Evolutionary conservation across 495 filamentous ascomycete genomes (phyloP).

Genomic region (Tirmania nivea): DNA sequence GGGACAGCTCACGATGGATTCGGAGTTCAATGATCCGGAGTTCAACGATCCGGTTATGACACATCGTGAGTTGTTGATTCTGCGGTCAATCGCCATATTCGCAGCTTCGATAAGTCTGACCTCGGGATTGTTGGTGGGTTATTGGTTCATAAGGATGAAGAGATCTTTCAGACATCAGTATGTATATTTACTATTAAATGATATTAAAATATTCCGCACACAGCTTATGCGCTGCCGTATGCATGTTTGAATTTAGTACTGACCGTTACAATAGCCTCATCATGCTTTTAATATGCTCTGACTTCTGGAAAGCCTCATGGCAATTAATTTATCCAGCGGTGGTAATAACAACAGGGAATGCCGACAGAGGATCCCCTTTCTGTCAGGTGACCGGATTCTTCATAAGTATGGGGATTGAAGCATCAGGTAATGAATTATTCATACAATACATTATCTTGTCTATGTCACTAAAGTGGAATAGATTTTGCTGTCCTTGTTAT

Average conservation of each 20-base stretch:
- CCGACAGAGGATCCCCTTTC: constrained; percentile 30
- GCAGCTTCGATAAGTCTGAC: constrained; percentile 16
- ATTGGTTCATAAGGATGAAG: constrained; percentile 56
- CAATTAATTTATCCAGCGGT: constrained; percentile 39
- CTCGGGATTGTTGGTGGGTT: constrained; percentile 23
- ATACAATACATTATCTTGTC: not conserved
- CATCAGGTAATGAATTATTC: constrained; percentile 27
- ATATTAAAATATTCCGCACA: too few relatives aligned
- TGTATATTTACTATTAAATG: constrained; percentile 8
- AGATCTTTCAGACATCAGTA: constrained; percentile 54
- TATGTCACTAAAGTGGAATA: constrained; percentile 11
- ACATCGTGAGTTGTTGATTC: constrained; percentile 13
- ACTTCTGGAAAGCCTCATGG: constrained; percentile 45
- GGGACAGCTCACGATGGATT: too few relatives aligned
- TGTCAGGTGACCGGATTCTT: constrained; percentile 50
- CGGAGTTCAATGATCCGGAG: too few relatives aligned
- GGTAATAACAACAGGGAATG: constrained; percentile 24
- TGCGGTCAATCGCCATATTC: constrained; percentile 17
- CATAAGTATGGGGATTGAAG: constrained; percentile 40
- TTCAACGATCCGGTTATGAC: constrained; percentile 2
- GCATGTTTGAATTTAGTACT: too few relatives aligned
- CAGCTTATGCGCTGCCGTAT: too few relatives aligned
- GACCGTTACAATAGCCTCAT: constrained; percentile 30
- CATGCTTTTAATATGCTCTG: constrained; percentile 45
- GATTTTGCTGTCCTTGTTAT: constrained; percentile 50